These are phyloP conservation scores for Xylariaceae sp. DNA, from an alignment of 2,329 filamentous ascomycete species.

Conservation along the genomic window DNA sequence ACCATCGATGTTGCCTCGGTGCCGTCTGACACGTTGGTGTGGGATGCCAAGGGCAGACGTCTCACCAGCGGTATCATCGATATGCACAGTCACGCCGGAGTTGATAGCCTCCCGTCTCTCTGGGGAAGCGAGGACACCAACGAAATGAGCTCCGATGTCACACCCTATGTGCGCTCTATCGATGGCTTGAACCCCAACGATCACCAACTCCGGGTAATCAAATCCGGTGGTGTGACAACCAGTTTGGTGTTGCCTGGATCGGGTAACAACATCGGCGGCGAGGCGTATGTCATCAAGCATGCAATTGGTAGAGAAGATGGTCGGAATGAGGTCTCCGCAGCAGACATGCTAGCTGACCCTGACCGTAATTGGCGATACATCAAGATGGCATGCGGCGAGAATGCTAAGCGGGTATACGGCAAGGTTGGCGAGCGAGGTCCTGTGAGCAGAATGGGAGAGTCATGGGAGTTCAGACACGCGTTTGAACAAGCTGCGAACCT, in stretches of 20 bases:
- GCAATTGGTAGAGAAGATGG: constrained; percentile 56
- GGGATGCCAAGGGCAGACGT: constrained; percentile 54
- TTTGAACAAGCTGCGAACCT: constrained; percentile 57
- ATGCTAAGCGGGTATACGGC: constrained; percentile 59
- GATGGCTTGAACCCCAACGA: constrained; percentile 61
- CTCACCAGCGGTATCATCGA: constrained; percentile 65
- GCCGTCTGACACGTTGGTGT: constrained; percentile 45
- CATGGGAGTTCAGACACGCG: constrained; percentile 63
- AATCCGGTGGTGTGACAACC: constrained; percentile 67
- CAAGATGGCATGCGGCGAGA: constrained; percentile 73
- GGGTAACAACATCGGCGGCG: constrained; percentile 68
- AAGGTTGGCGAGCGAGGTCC: constrained; percentile 49
- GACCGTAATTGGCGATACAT: constrained; percentile 63
- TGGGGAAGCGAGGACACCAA: constrained; percentile 55
- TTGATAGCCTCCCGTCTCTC: constrained; percentile 52
- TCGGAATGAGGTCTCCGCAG: constrained; percentile 56
- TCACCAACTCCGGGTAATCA: constrained; percentile 62
- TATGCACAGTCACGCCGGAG: constrained; percentile 64
- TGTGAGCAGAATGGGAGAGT: constrained; percentile 60
- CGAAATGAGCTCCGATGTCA: constrained; percentile 59
- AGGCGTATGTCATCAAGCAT: constrained; percentile 65
- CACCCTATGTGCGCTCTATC: constrained; percentile 62
- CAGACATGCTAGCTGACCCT: constrained; percentile 61
- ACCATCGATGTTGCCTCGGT: constrained; percentile 33
- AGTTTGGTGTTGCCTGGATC: constrained; percentile 62